Evolutionary conservation across 2,329 filamentous ascomycete genomes (phyloP).

Genomic region (Lachnellula cervina): DNA sequence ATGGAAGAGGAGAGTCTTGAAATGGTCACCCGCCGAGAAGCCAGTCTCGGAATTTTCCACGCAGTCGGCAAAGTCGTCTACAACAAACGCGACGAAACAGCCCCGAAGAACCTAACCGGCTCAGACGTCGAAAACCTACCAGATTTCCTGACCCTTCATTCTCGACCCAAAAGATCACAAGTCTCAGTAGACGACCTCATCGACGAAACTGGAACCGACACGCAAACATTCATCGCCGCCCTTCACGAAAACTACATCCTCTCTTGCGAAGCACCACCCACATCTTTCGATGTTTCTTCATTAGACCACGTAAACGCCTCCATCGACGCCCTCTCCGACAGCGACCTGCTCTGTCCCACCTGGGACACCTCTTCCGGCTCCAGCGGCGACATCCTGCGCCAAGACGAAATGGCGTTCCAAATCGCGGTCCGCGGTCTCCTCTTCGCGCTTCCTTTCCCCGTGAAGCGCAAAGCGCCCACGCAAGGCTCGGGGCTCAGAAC

Average conservation of each 20-base stretch:
- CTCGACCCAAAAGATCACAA: constrained; percentile 58
- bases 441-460: constrained; percentile 79
- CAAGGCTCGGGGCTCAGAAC: constrained; percentile 23
- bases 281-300: constrained; percentile 51
- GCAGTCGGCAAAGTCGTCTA: constrained; percentile 94
- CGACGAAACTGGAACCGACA: constrained; percentile 90
- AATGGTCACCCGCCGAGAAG: constrained; percentile 79
- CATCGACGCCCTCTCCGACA: constrained; percentile 79
- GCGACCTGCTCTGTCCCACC: constrained; percentile 76
- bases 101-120: constrained; percentile 34
- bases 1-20: constrained; percentile 77
- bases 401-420: constrained; percentile 93
- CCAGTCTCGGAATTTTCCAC: constrained; percentile 90
- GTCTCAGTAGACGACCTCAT: constrained; percentile 72
- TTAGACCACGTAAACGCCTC: constrained; percentile 80
- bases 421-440: constrained; percentile 81
- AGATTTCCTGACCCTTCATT: constrained; percentile 50
- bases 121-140: constrained; percentile 53
- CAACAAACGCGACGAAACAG: constrained; percentile 73
- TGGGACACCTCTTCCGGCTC: constrained; percentile 64
- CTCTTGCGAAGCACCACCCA: constrained; percentile 64
- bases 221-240: constrained; percentile 81
- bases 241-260: constrained; percentile 90
- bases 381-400: constrained; percentile 70
- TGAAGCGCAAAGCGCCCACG: constrained; percentile 59